A percentile compares a stretch with the other conserved stretches of the same genome.
Evolutionary conservation across 345 rosid species (phyloP).

Genomic region (Lepidium didymum): DNA sequence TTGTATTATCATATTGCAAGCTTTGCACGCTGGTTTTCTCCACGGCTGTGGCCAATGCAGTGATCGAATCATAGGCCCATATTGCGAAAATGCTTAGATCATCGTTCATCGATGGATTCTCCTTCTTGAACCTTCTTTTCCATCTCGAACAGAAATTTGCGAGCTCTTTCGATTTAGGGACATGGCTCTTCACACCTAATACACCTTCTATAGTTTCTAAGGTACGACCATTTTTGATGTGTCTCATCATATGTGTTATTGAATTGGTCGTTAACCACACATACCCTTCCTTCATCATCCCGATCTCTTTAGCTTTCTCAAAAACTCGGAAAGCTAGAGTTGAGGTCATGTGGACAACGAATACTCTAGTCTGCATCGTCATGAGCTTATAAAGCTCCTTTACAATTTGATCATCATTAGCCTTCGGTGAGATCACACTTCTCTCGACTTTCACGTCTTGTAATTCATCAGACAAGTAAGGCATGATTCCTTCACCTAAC

Average conservation of each 20-base stretch:
- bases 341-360: slow-evolving; percentile 41
- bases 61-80: slow-evolving; percentile 39
- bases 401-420: slow-evolving; percentile 34
- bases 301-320: slow-evolving; percentile 31
- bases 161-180: slow-evolving; percentile 9
- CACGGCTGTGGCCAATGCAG: slow-evolving; percentile 35
- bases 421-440: slow-evolving; percentile 27
- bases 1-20: not conserved
- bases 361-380: slow-evolving; percentile 52
- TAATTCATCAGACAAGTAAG: slow-evolving; percentile 33
- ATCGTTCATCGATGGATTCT: not conserved
- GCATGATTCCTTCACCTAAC: slow-evolving; percentile 40
- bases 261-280: slow-evolving; percentile 42
- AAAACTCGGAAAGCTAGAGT: slow-evolving; percentile 33
- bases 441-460: slow-evolving; percentile 12
- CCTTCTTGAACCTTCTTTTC: not conserved
- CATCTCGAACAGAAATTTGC: slow-evolving; percentile 14
- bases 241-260: slow-evolving; percentile 11
- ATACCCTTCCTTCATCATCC: slow-evolving; percentile 58
- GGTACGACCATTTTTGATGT: not conserved
- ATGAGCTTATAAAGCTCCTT: slow-evolving; percentile 37
- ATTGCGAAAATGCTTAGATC: slow-evolving; percentile 1
- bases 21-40: slow-evolving; percentile 8
- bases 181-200: slow-evolving; percentile 22
- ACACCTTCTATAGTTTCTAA: slow-evolving; percentile 22